phyloP scores from a whole-genome alignment of 345 rosid genomes.

The Citrus reticulata region DNA sequence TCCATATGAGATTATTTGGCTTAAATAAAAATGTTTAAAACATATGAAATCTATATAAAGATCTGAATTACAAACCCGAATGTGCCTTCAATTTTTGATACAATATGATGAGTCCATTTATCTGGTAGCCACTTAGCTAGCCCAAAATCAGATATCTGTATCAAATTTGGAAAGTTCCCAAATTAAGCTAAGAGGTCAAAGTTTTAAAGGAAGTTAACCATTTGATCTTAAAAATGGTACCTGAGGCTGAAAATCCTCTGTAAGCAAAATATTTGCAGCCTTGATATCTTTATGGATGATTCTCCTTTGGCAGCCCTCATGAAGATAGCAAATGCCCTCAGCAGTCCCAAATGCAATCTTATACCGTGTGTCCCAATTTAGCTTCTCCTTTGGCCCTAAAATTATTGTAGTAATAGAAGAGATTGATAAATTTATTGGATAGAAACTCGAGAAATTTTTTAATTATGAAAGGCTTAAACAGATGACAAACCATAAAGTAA shows the following conservation, averaged over 20 bases:
- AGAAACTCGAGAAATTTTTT: no score
- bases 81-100: conserved; percentile 91
- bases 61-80: conserved; percentile 62
- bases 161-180: no score
- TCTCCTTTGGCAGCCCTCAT: conserved; percentile 66
- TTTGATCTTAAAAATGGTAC: conserved; percentile 14
- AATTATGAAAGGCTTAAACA: not conserved
- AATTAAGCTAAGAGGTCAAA: not conserved
- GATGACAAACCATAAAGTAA: conserved; percentile 59
- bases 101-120: conserved; percentile 87
- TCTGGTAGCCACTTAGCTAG: conserved; percentile 96
- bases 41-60: not conserved
- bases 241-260: conserved; percentile 69
- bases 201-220: not conserved
- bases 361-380: conserved; percentile 56
- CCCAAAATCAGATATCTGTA: conserved; percentile 94
- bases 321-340: conserved; percentile 63
- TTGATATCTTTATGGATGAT: conserved; percentile 79
- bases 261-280: conserved; percentile 76
- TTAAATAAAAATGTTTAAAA: not conserved
- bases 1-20: no score
- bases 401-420: not conserved
- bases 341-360: conserved; percentile 66
- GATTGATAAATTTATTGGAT: no score
- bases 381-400: conserved; percentile 49